phyloP scores from a whole-genome alignment of 805 yeast genomes.

The Yarrowia alimentaria region DNA sequence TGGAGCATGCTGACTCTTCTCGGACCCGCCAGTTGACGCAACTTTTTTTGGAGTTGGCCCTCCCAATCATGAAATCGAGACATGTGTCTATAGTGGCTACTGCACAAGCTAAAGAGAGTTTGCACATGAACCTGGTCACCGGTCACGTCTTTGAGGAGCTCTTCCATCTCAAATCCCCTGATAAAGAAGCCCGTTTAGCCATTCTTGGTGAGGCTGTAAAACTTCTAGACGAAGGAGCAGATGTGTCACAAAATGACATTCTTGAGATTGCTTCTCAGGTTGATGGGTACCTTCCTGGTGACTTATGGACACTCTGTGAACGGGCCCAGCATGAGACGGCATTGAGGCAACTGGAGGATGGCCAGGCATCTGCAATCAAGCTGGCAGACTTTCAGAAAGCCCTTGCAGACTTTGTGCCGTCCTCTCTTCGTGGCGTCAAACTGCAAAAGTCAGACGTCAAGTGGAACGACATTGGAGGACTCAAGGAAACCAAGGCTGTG shows the following conservation, averaged over 20 bases:
- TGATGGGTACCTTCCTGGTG: slow-evolving; percentile 88
- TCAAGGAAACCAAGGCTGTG: slow-evolving; percentile 68
- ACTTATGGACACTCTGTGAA: slow-evolving; percentile 67
- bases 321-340: slow-evolving; percentile 46
- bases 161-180: slow-evolving; percentile 64
- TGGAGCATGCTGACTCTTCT: slow-evolving; percentile 57
- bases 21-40: slow-evolving; percentile 66
- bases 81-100: slow-evolving; percentile 61
- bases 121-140: slow-evolving; percentile 60
- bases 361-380: slow-evolving; percentile 21
- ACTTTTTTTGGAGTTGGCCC: slow-evolving; percentile 50
- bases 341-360: slow-evolving; percentile 32
- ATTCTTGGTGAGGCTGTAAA: slow-evolving; percentile 49
- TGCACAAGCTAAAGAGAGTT: slow-evolving; percentile 59
- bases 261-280: slow-evolving; percentile 62
- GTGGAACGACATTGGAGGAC: slow-evolving; percentile 92
- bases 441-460: slow-evolving; percentile 69
- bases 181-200: slow-evolving; percentile 54
- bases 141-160: slow-evolving; percentile 70
- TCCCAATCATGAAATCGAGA: slow-evolving; percentile 43
- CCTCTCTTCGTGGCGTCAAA: slow-evolving; percentile 82
- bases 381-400: slow-evolving; percentile 54
- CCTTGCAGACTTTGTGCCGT: slow-evolving; percentile 68
- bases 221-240: slow-evolving; percentile 41
- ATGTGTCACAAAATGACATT: slow-evolving; percentile 8